These are phyloP conservation scores for Diaporthe capsici DNA, from an alignment of 2,329 filamentous ascomycete species.

Conservation along the genomic window DNA sequence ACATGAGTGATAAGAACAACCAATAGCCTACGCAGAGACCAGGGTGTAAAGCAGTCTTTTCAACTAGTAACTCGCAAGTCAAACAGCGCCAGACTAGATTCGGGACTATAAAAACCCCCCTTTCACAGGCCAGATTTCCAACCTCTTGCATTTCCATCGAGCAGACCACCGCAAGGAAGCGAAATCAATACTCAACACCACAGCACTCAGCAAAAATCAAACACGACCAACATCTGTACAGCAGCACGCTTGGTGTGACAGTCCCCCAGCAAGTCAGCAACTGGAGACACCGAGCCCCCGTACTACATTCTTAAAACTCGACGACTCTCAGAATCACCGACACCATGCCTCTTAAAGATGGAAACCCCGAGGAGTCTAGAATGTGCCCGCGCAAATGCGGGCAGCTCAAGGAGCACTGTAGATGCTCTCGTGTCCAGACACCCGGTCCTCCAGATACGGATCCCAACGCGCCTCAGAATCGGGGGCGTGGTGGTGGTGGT, in stretches of 20 bases:
- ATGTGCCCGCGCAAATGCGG: neutral
- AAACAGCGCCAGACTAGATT: neutral
- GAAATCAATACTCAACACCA: neutral
- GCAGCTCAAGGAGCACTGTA: neutral
- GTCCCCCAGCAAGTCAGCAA: neutral
- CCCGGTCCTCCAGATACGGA: neutral
- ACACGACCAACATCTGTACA: too few species aligned
- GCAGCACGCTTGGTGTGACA: neutral
- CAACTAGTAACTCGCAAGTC: neutral
- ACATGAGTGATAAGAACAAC: neutral
- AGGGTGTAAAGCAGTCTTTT: neutral
- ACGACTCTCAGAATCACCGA: neutral
- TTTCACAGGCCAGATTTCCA: neutral
- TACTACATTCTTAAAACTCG: neutral
- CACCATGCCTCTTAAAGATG: neutral
- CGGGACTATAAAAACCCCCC: neutral
- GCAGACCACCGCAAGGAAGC: neutral
- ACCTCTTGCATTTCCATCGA: neutral
- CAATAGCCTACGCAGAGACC: neutral
- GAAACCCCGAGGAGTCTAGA: neutral
- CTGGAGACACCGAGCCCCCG: neutral
- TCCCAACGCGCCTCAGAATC: neutral
- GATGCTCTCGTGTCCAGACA: rapidly evolving
- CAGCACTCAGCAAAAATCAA: neutral
- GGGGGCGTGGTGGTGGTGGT: neutral